These are phyloP conservation scores for Dioscorea zingiberensis DNA, from an alignment of 106 monocot species.

Conservation along the genomic window DNA sequence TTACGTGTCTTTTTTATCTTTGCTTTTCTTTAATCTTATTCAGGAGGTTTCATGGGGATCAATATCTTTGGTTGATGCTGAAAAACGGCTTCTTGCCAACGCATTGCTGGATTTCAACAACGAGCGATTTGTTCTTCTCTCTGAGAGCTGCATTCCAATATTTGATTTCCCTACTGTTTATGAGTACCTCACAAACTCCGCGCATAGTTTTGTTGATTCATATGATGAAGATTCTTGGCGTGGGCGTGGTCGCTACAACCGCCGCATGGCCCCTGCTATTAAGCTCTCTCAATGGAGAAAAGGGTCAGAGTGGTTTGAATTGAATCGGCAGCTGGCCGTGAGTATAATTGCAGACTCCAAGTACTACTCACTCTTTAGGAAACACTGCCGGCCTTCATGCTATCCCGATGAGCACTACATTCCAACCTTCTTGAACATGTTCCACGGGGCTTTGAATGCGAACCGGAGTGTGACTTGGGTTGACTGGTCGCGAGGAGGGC, in stretches of 20 bases:
- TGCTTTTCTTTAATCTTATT: background rate
- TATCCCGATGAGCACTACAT: slow-evolving; percentile 50
- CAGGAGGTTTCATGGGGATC: slow-evolving; percentile 46
- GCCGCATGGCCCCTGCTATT: slow-evolving; percentile 40
- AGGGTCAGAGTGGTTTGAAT: slow-evolving; percentile 47
- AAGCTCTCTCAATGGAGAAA: slow-evolving; percentile 32
- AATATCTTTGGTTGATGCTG: slow-evolving; percentile 32
- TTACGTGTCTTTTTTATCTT: background rate
- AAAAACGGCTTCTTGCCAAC: slow-evolving; percentile 45
- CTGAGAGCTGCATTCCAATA: slow-evolving; percentile 45
- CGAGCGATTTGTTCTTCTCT: slow-evolving; percentile 46
- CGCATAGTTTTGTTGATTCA: slow-evolving; percentile 36
- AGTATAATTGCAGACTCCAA: slow-evolving; percentile 28
- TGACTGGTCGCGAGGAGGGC: slow-evolving; percentile 47
- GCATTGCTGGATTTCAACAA: slow-evolving; percentile 41
- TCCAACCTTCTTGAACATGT: slow-evolving; percentile 36
- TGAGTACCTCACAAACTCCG: slow-evolving; percentile 33
- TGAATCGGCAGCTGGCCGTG: slow-evolving; percentile 31
- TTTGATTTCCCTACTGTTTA: slow-evolving; percentile 35
- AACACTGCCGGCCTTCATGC: slow-evolving; percentile 33
- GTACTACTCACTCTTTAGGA: slow-evolving; percentile 34
- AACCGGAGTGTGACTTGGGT: slow-evolving; percentile 45
- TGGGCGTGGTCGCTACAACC: slow-evolving; percentile 39
- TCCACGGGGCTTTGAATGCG: slow-evolving; percentile 31
- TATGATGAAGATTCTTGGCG: slow-evolving; percentile 24